Evolutionary conservation across 306 rosid species (phyloP).

Genomic region (Pachyrhizus erosus): DNA sequence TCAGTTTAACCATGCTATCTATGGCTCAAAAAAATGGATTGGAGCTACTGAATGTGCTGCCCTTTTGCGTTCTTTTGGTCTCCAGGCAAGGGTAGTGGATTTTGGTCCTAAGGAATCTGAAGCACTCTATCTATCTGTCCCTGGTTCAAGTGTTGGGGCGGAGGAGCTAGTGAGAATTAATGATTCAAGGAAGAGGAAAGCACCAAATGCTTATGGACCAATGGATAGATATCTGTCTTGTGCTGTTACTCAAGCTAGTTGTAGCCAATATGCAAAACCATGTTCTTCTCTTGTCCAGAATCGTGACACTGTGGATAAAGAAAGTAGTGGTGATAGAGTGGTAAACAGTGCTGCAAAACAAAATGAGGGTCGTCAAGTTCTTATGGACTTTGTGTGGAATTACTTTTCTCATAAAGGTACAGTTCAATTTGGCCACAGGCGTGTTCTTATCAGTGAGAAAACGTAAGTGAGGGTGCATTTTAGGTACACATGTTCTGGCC

Average conservation of each 20-base stretch:
- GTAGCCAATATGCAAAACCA: slow-evolving; percentile 31
- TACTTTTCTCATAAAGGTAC: slow-evolving; percentile 67
- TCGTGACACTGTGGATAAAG: slow-evolving; percentile 32
- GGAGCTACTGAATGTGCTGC: slow-evolving; percentile 90
- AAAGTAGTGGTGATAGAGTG: slow-evolving; percentile 19
- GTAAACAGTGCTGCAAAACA: slow-evolving; percentile 41
- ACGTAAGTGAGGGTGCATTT: slow-evolving; percentile 54
- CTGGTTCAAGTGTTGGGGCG: slow-evolving; percentile 66
- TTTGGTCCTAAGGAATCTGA: slow-evolving; percentile 84
- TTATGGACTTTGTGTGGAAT: slow-evolving; percentile 84
- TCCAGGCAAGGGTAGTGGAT: slow-evolving; percentile 71
- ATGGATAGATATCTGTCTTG: slow-evolving; percentile 52
- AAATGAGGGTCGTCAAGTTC: slow-evolving; percentile 65
- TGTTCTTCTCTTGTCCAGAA: slow-evolving; percentile 28
- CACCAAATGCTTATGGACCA: slow-evolving; percentile 46
- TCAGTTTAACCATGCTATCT: slow-evolving; percentile 61
- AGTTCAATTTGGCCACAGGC: slow-evolving; percentile 49
- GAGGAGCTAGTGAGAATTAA: slow-evolving; percentile 33
- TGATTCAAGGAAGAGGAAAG: slow-evolving; percentile 43
- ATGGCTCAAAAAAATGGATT: slow-evolving; percentile 74
- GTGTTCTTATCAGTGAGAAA: slow-evolving; percentile 65
- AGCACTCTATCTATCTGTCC: slow-evolving; percentile 67
- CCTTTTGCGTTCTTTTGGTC: slow-evolving; percentile 83
- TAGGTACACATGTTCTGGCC: slow-evolving; percentile 16
- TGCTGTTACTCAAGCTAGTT: slow-evolving; percentile 39